Base-by-base conservation (phyloP, 1,284 basidiomycete genomes). In the Volvariella surrecta region DNA sequence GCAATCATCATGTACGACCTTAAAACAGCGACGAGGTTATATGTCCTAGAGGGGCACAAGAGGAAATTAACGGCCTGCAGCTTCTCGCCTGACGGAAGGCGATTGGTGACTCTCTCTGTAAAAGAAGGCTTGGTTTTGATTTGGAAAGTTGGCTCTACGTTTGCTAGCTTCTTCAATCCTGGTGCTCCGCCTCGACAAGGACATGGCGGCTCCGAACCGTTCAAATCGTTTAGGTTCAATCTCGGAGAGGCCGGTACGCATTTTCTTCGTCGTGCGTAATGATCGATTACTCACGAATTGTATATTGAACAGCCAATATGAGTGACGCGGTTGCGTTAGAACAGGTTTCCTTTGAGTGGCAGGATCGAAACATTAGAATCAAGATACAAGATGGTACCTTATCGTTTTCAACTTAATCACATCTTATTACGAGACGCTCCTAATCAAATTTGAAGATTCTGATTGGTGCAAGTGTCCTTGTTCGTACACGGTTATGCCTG, bases 1-100 rank as follows among this genome's bases (percentile, higher is more conserved):
- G 87, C 89, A 0, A 81, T 92, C 38, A 81, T 98, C 52, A 91
- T 98, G 79, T 98, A 97, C 60, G 96, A 99, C 57, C 73, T 99
- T 42, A 97, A 97, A 63, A 93, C 93, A 0, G 93, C 92, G 0
- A 97, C 90, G 1, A 78, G 95, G 9, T 69, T 99, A 4, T 98
- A 97, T 58, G 89, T 99, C 0, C 77, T 99, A 7, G 94, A 98
- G 55, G 86, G 89, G 0, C 94, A 97, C 66, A 81, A 80, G 54
- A 79, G 81, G 52, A 67, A 76, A 0, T 78, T 91, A 4, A 76
- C 85, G 0, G 89, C 88, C 0, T 82, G 88, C 49, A 86, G 81
- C 44, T 98, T 97, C 60, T 93, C 91, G 2, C 87, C 91, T 0
- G 96, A 99, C 57, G 95, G 96, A 0, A 70, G 92, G 15, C 71